Conservation (phyloP, 257 asterid genomes). For the Echium plantagineum region DNA sequence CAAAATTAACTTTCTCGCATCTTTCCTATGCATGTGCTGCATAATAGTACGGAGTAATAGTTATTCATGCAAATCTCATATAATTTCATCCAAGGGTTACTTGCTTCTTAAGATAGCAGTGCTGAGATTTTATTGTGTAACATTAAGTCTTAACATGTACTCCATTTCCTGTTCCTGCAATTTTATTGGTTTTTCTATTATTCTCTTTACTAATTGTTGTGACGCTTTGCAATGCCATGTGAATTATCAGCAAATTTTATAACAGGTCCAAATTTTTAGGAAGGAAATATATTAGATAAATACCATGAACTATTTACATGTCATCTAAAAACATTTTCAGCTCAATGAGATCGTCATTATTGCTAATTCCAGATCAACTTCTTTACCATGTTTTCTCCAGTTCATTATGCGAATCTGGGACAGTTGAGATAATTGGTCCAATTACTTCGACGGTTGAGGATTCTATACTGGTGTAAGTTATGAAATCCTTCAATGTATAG, state of each 20-base stretch:
- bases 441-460: constrained; percentile 85
- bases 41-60: not conserved
- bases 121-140: no score
- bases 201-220: no score
- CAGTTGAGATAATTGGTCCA: constrained; percentile 89
- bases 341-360: not conserved
- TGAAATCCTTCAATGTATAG: not conserved
- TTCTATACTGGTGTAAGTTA: constrained; percentile 76
- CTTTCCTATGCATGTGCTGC: not conserved
- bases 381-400: constrained; percentile 28
- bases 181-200: no score
- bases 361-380: not conserved
- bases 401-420: constrained; percentile 73
- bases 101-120: not conserved
- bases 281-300: no score
- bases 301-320: no score
- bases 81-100: not conserved
- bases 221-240: no score
- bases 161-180: no score
- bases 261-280: no score
- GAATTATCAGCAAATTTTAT: no score
- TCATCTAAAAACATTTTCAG: no score
- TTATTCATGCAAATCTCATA: not conserved
- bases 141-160: not conserved
- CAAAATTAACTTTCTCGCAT: not conserved